Percentiles rank a stretch among this genome's conserved stretches.
Conservation (phyloP, 768 basidiomycete species). For the Calocybe indica region DNA sequence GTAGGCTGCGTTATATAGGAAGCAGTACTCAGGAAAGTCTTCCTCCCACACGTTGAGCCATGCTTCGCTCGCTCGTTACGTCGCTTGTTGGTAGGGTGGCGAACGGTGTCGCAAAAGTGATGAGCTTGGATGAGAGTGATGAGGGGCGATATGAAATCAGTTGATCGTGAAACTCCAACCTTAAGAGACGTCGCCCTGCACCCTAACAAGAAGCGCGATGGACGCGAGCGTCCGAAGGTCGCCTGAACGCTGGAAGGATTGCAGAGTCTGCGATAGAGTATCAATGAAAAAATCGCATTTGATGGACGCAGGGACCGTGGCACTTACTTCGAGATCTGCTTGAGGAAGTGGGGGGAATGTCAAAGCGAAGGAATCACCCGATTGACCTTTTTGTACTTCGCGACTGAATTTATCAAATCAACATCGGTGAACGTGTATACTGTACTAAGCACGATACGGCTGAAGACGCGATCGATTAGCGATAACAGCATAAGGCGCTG, state of each 20-base stretch:
- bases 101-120: constrained; percentile 44
- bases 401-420: constrained; percentile 16
- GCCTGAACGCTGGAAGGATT: constrained; percentile 46
- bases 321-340: constrained; percentile 6
- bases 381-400: constrained; percentile 6
- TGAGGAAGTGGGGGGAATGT: background rate
- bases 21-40: too few relatives aligned
- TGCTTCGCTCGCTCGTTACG: constrained; percentile 70
- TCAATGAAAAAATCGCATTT: background rate
- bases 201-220: constrained; percentile 71
- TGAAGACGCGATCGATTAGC: constrained; percentile 16
- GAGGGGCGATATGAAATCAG: constrained; percentile 5
- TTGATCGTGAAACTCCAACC: constrained; percentile 25
- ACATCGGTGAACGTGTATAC: background rate
- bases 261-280: constrained; percentile 19
- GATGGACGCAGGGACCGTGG: background rate
- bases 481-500: constrained; percentile 12
- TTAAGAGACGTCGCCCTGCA: constrained; percentile 51
- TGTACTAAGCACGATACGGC: constrained; percentile 1
- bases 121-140: constrained; percentile 16
- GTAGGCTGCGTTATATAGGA: too few relatives aligned
- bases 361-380: background rate
- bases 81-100: constrained; percentile 66
- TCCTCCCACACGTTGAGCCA: constrained; percentile 59
- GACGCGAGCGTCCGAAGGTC: constrained; percentile 55